Percentiles rank a stretch among this genome's conserved stretches.
Evolutionary conservation across 1,284 basidiomycete species (phyloP).

Genomic region (Pholiota adiposa): DNA sequence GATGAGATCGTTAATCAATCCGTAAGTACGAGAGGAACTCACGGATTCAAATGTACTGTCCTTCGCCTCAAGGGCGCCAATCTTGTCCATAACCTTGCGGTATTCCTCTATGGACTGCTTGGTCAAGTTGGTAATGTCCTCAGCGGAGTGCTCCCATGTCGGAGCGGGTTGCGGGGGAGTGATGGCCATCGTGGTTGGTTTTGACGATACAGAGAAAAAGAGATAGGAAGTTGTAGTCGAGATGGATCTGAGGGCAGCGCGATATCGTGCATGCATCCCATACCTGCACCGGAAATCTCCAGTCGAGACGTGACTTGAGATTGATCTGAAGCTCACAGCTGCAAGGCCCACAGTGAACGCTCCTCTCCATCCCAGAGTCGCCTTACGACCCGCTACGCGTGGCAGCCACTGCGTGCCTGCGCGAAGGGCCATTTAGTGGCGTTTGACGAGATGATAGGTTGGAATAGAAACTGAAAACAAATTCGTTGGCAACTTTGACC

Average conservation of each 20-base stretch:
- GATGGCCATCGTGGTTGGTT: constrained; percentile 46
- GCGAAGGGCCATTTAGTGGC: constrained; percentile 32
- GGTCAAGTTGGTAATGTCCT: constrained; percentile 60
- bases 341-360: constrained; percentile 41
- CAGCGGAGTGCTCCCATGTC: constrained; percentile 70
- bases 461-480: neutral
- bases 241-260: constrained; percentile 22
- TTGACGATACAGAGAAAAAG: constrained; percentile 32
- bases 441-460: neutral
- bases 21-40: constrained; percentile 25
- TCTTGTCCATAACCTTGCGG: constrained; percentile 58
- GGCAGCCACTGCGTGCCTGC: constrained; percentile 28
- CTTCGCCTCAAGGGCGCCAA: constrained; percentile 62
- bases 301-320: constrained; percentile 35
- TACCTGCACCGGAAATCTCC: constrained; percentile 41
- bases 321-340: constrained; percentile 41
- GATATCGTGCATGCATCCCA: constrained; percentile 24
- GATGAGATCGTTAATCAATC: neutral
- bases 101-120: constrained; percentile 63
- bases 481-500: constrained; percentile 2
- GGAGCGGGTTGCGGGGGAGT: constrained; percentile 71
- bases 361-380: constrained; percentile 36
- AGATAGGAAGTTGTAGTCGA: constrained; percentile 24
- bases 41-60: constrained; percentile 66
- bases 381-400: constrained; percentile 25